A percentile compares a stretch with the other conserved stretches of the same genome.
Evolutionary conservation across 345 rosid species (phyloP).

Genomic region (Hypericum androsaemum): DNA sequence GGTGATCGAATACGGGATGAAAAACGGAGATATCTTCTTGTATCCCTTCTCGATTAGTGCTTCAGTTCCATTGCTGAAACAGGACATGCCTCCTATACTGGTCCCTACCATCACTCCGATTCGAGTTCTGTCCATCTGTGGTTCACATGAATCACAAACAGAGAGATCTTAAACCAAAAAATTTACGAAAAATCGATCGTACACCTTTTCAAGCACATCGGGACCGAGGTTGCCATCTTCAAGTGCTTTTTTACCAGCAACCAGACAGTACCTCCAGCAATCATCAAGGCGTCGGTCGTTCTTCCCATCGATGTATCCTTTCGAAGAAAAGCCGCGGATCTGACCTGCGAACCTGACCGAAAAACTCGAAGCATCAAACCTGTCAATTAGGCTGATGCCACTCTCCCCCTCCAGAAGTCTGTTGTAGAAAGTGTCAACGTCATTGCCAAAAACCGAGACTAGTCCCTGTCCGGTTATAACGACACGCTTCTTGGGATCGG

Average conservation of each 20-base stretch:
- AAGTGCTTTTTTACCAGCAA: constrained; percentile 51
- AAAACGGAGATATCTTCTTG: constrained; percentile 54
- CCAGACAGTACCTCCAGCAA: constrained; percentile 60
- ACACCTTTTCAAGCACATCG: constrained; percentile 34
- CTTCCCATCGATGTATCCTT: constrained; percentile 56
- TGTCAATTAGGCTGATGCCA: constrained; percentile 50
- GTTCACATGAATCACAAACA: not conserved
- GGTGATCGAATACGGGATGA: constrained; percentile 51
- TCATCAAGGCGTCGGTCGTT: constrained; percentile 59
- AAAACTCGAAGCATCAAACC: constrained; percentile 50
- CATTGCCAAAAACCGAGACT: constrained; percentile 45
- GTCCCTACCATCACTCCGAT: constrained; percentile 58
- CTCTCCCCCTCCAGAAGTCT: constrained; percentile 60
- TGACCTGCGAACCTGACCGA: constrained; percentile 53
- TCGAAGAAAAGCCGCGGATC: constrained; percentile 47
- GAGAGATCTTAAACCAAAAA: not conserved
- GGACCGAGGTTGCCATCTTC: constrained; percentile 45
- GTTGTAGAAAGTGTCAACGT: constrained; percentile 32
- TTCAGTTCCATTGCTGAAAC: constrained; percentile 42
- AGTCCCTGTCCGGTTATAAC: constrained; percentile 71
- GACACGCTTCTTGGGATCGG: constrained; percentile 39
- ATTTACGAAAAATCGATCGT: not conserved
- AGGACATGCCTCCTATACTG: constrained; percentile 57
- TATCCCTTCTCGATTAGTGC: constrained; percentile 40
- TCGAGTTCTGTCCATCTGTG: constrained; percentile 49